Conservation (phyloP, 2,329 filamentous ascomycete species). For the Camillea tinctor region DNA sequence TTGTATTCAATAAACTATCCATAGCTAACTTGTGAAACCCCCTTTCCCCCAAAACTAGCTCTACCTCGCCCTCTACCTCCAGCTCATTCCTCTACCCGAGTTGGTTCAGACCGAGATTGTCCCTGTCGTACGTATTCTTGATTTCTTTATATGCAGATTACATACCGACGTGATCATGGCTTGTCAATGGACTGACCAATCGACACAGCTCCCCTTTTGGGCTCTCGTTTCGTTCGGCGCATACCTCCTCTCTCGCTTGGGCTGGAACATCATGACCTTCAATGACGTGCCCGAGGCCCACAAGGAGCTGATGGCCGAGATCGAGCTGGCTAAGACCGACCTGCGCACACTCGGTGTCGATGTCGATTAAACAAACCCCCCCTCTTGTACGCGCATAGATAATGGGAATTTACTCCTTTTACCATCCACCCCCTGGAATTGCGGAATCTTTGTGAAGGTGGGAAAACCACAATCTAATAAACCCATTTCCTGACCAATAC, state of each 20-base stretch:
- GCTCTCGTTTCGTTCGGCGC: constrained; percentile 86
- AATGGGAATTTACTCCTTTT: too few relatives aligned
- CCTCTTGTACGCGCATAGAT: too few relatives aligned
- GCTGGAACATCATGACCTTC: constrained; percentile 91
- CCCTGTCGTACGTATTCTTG: constrained; percentile 77
- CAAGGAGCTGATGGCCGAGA: constrained; percentile 83
- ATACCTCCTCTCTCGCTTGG: constrained; percentile 87
- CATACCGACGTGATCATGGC: background rate
- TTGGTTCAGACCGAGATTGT: constrained; percentile 82
- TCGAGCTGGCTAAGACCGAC: constrained; percentile 72
- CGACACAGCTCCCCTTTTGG: constrained; percentile 82
- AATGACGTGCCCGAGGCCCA: constrained; percentile 93
- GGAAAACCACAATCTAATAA: background rate
- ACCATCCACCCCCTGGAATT: too few relatives aligned
- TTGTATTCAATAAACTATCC: background rate
- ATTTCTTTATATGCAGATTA: constrained; percentile 1
- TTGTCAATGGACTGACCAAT: too few relatives aligned
- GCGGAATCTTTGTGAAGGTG: too few relatives aligned
- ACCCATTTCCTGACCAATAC: background rate
- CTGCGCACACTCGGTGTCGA: constrained; percentile 72
- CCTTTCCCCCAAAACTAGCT: constrained; percentile 62
- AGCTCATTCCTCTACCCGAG: constrained; percentile 76
- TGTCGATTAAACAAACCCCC: constrained; percentile 61
- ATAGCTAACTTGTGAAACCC: constrained; percentile 7
- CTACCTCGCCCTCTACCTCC: constrained; percentile 83